These are phyloP conservation scores for Leccinum subtestaceum DNA, from an alignment of 768 basidiomycete species.

Conservation along the genomic window DNA sequence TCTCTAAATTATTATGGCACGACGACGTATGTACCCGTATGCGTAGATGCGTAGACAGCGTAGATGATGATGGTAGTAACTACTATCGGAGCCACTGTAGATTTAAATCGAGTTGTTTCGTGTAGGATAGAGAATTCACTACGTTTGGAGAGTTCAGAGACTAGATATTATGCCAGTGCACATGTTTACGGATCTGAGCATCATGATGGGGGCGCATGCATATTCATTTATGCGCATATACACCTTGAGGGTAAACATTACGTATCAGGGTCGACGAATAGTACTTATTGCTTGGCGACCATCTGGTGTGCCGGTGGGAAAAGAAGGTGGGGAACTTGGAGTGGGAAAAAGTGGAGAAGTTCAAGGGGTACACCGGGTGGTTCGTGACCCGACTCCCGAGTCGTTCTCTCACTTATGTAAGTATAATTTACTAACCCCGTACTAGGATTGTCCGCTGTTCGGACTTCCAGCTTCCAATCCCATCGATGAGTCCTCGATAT, in stretches of 20 bases:
- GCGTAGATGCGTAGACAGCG: background rate
- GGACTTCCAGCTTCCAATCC: too few relatives aligned
- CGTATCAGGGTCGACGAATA: background rate
- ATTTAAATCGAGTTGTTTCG: background rate
- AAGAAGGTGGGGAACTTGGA: background rate
- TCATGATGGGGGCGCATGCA: too few relatives aligned
- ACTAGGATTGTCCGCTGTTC: too few relatives aligned
- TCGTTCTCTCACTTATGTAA: background rate
- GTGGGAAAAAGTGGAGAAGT: background rate
- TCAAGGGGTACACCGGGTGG: background rate
- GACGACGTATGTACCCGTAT: background rate
- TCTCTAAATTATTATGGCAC: background rate
- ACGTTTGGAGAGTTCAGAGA: background rate
- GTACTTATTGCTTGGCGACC: background rate
- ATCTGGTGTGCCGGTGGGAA: background rate
- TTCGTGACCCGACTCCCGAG: background rate
- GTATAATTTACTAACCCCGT: too few relatives aligned
- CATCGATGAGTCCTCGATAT: too few relatives aligned
- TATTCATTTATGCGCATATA: too few relatives aligned
- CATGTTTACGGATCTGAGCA: too few relatives aligned
- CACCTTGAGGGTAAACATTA: background rate
- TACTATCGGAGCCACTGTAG: background rate
- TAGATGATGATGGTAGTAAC: background rate
- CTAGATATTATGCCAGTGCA: background rate
- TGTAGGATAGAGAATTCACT: background rate